A percentile compares a stretch with the other conserved stretches of the same genome.
These are phyloP conservation scores for Fusarium veterinarium DNA, from an alignment of 2,329 filamentous ascomycete species.

Conservation along the genomic window DNA sequence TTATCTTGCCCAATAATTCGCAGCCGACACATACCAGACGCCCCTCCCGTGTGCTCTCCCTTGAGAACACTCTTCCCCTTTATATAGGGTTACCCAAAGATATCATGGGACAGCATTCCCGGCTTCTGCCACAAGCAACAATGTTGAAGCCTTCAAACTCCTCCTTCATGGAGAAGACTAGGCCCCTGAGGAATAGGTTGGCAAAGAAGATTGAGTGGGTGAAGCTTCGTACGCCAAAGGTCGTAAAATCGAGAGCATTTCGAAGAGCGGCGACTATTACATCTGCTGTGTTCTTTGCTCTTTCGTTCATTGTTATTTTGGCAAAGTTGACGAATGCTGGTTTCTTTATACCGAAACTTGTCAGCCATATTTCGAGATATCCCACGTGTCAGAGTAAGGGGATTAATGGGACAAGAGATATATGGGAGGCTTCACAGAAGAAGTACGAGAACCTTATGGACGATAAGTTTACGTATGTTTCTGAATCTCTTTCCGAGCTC, in stretches of 20 bases:
- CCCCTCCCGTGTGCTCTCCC: constrained; percentile 15
- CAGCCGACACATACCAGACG: constrained; percentile 19
- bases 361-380: constrained; percentile 31
- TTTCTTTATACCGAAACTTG: constrained; percentile 28
- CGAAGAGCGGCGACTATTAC: constrained; percentile 20
- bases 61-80: constrained; percentile 1
- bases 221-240: constrained; percentile 7
- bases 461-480: constrained; percentile 49
- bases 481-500: rapidly evolving
- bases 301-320: constrained; percentile 29
- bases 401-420: constrained; percentile 20
- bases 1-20: neutral
- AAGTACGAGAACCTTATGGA: constrained; percentile 44
- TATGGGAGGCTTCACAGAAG: constrained; percentile 37
- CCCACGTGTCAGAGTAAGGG: constrained; percentile 32
- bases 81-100: neutral
- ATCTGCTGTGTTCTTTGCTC: constrained; percentile 14
- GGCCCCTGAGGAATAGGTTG: constrained; percentile 14
- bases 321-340: constrained; percentile 34
- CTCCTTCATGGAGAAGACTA: constrained; percentile 21
- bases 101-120: neutral
- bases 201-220: constrained; percentile 12
- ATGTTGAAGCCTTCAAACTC: constrained; percentile 29
- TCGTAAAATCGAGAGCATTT: constrained; percentile 38
- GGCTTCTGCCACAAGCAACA: constrained; percentile 8